Conservation (phyloP, 257 asterid genomes). For the Salvia rosmarinus region DNA sequence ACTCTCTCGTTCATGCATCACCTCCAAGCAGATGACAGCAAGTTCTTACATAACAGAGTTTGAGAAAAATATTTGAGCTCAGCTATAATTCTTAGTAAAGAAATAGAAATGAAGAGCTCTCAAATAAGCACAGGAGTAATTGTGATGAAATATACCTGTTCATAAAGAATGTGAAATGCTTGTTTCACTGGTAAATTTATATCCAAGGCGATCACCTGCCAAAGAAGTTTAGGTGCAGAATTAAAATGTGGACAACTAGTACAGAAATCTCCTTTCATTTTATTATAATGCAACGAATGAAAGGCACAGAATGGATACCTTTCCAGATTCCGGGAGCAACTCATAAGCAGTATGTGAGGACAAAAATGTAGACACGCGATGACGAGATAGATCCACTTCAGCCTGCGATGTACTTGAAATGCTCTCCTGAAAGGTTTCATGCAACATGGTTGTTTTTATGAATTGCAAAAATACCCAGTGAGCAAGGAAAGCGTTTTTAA, state of each 20-base stretch:
- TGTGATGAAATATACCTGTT: slow-evolving; percentile 54
- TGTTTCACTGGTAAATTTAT: slow-evolving; percentile 74
- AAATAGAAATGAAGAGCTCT: slow-evolving; percentile 19
- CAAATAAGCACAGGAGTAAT: neutral
- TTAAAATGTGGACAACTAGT: slow-evolving; percentile 1
- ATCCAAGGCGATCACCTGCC: slow-evolving; percentile 75
- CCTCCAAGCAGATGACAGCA: slow-evolving; percentile 25
- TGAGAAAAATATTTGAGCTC: neutral
- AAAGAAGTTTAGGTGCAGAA: slow-evolving; percentile 16
- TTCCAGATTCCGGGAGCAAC: slow-evolving; percentile 87
- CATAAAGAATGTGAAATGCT: slow-evolving; percentile 77
- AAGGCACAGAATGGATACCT: slow-evolving; percentile 46
- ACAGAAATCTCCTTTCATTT: slow-evolving; percentile 8
- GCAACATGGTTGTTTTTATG: slow-evolving; percentile 10
- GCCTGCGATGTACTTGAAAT: slow-evolving; percentile 57
- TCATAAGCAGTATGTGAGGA: slow-evolving; percentile 70
- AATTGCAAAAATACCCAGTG: neutral
- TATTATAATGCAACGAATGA: slow-evolving; percentile 15
- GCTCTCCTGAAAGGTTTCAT: slow-evolving; percentile 51
- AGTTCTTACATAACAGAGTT: neutral
- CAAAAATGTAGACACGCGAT: slow-evolving; percentile 67
- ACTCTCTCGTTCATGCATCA: slow-evolving; percentile 5
- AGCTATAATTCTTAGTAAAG: neutral
- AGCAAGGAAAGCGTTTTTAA: slow-evolving; percentile 1
- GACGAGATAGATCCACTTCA: slow-evolving; percentile 60